Base-by-base conservation (phyloP, 495 filamentous ascomycete species). In the Penicillium chermesinum region DNA sequence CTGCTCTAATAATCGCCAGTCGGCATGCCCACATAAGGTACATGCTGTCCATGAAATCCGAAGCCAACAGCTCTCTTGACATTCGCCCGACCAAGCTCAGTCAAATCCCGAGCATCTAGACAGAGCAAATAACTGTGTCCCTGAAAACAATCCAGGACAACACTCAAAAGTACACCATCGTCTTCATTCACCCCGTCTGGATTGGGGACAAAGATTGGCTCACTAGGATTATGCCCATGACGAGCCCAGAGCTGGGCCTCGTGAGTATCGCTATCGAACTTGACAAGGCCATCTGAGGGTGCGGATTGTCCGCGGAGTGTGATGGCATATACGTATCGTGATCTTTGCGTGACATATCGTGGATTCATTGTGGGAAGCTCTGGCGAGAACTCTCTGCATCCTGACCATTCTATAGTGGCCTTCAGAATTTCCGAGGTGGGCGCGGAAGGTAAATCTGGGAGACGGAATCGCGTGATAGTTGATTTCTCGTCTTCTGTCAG, bases 301-400 rank as follows among this genome's bases (percentile, higher is more conserved):
- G 82, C 80, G 8, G 79, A 79, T 25, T 75, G 70, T 3, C 79
- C 83, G 2, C 76, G 70, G 52, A 75, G 77, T 2, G 72, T 61
- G 2, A 83, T 53, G 27, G 73, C 71, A 62, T 91, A 91, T 5
- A 77, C 74, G 61, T 83, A 91, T 41, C 84, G 80, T 51, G 84
- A 70, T 30, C 65, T 70, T 27, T 59, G 66, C 1, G 76, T 81
- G 3, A 69, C 55, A 56, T 71, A 81, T 0, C 18, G 37, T 0
- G 82, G 80, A 60, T 89, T 88, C 50, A 91, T 79, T 3, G 77
- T 80, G 0, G 87, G 86, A 1, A 90, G 63, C 44, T 90, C 87
- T 50, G 78, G 46, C 45, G 65, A 50, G 52, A 72, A 30, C 46
- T 63, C 38, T 18, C 58, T 59, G 42, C 53, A 54, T 0, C 48